Evolutionary conservation across 139 green algal species (phyloP).

Genomic region (Yamagishiella unicocca): DNA sequence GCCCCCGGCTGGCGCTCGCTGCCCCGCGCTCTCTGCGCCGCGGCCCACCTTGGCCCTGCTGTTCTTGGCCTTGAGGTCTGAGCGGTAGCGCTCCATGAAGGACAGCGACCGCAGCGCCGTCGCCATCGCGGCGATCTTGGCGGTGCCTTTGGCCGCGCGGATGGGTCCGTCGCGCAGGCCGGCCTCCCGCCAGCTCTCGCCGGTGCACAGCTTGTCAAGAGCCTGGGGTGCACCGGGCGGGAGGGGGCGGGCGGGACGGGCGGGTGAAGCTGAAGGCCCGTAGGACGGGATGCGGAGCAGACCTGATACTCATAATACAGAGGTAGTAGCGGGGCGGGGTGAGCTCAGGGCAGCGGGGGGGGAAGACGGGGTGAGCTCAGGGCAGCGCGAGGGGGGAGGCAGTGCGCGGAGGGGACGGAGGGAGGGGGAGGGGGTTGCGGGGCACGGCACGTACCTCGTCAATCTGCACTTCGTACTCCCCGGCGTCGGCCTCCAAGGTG

Average conservation of each 20-base stretch:
- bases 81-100: slow-evolving; percentile 44
- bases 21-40: no score
- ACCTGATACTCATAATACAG: no score
- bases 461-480: slow-evolving; percentile 12
- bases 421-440: background rate
- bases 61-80: slow-evolving; percentile 19
- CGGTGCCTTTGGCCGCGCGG: slow-evolving; percentile 8
- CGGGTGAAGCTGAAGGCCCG: no score
- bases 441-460: background rate
- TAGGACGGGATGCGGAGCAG: no score
- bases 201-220: slow-evolving; percentile 2
- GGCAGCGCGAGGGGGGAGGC: no score
- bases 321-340: no score
- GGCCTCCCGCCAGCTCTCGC: slow-evolving; percentile 41
- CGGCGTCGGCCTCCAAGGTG: background rate
- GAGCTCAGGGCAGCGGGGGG: no score
- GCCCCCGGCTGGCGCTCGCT: no score
- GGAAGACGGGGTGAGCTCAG: no score
- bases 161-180: background rate
- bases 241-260: no score
- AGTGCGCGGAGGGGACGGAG: background rate
- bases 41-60: slow-evolving; percentile 13
- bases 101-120: slow-evolving; percentile 7
- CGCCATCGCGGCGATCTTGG: slow-evolving; percentile 2
- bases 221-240: no score